Evolutionary conservation across 2,329 filamentous ascomycete genomes (phyloP).

Genomic region (Lecanosticta acicola): DNA sequence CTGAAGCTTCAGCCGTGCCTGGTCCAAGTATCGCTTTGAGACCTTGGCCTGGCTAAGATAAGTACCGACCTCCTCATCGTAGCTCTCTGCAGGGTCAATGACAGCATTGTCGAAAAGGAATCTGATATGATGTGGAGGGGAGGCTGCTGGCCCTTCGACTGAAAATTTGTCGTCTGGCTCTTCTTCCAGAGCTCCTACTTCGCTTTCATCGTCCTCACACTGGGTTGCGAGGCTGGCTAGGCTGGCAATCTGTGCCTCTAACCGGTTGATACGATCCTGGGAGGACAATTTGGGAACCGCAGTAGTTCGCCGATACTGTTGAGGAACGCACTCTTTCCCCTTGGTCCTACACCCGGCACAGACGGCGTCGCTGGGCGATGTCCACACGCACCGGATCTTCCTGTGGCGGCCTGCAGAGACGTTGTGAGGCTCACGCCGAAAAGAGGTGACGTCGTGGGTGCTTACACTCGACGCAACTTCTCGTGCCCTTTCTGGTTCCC

Average conservation of each 20-base stretch:
- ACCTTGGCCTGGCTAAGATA: slow-evolving; percentile 5
- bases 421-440: not conserved
- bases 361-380: slow-evolving; percentile 13
- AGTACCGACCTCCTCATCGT: slow-evolving; percentile 5
- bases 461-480: slow-evolving; percentile 1
- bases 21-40: slow-evolving; percentile 14
- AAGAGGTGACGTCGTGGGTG: not conserved
- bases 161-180: slow-evolving; percentile 2
- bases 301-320: slow-evolving; percentile 9
- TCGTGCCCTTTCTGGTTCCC: slow-evolving; percentile 23
- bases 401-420: slow-evolving; percentile 25
- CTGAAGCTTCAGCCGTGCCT: slow-evolving; percentile 20
- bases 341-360: slow-evolving; percentile 20
- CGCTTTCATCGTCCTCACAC: not conserved
- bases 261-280: slow-evolving; percentile 17
- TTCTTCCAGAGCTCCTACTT: not conserved
- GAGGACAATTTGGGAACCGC: slow-evolving; percentile 13
- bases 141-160: slow-evolving; percentile 14
- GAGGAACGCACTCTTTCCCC: slow-evolving; percentile 16
- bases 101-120: slow-evolving; percentile 31
- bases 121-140: slow-evolving; percentile 27
- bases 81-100: slow-evolving; percentile 18
- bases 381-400: slow-evolving; percentile 30
- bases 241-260: slow-evolving; percentile 8
- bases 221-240: not conserved